Evolutionary conservation across 1,139 yeast species (phyloP).

Genomic region (Pichia sp.): DNA sequence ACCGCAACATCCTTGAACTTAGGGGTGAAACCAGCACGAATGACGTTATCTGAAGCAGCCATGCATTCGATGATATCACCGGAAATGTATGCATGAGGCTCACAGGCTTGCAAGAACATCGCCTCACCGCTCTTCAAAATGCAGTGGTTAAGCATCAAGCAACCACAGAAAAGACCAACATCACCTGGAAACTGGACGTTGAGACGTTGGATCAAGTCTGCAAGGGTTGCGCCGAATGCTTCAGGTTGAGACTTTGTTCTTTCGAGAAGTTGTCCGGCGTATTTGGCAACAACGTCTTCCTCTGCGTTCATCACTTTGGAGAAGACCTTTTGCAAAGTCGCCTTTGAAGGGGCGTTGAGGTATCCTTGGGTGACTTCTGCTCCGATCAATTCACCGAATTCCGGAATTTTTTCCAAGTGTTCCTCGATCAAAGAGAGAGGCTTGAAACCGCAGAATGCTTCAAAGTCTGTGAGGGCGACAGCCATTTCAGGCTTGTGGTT

Average conservation of each 20-base stretch:
- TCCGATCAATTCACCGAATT: conserved; percentile 68
- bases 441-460: conserved; percentile 97
- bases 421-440: conserved; percentile 74
- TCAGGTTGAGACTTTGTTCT: conserved; percentile 56
- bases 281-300: conserved; percentile 47
- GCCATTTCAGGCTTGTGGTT: conserved; percentile 99
- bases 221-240: conserved; percentile 49
- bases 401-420: conserved; percentile 69
- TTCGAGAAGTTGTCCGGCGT: conserved; percentile 58
- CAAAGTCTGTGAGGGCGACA: conserved; percentile 89
- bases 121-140: conserved; percentile 87
- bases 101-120: conserved; percentile 93
- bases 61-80: conserved; percentile 98
- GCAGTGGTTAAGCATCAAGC: conserved; percentile 86
- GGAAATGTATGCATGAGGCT: conserved; percentile 94
- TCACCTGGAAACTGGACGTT: conserved; percentile 89
- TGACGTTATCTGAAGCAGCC: conserved; percentile 99
- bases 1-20: conserved; percentile 92
- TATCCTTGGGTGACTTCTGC: conserved; percentile 52
- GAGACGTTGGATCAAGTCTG: conserved; percentile 69
- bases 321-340: conserved; percentile 68
- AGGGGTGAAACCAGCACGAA: conserved; percentile 97
- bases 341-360: conserved; percentile 33
- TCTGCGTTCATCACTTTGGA: conserved; percentile 77
- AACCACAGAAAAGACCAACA: conserved; percentile 93